Evolutionary conservation across 2,329 filamentous ascomycete species (phyloP), one percentile per base, ranked within the genome.

Genomic region (Fusarium euwallaceae): DNA sequence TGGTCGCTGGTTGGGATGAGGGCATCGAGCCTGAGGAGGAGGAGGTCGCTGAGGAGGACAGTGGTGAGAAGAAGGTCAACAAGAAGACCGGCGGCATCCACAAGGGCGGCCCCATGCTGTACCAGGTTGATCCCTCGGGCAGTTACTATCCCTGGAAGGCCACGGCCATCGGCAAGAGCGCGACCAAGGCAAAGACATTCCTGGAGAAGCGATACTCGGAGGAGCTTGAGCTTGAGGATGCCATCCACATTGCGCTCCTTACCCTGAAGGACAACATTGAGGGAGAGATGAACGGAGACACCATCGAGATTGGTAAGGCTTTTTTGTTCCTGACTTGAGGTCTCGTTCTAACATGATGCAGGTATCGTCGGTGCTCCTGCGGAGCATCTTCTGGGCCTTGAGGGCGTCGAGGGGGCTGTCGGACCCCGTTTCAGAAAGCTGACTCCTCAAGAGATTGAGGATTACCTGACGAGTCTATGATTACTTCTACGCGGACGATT

Each of bases 111-210:
- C 97, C 97, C 58, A 98, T 97, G 89, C 87, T 99, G 82, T 99
- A 99, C 87, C 96, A 99, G 87, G 97, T 99, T 78, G 97, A 99
- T 83, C 97, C 97, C n/a, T 98, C 95, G 76, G 97, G 97, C 78
- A 97, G 94, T 84, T 99, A 99, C 84, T 99, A 98, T 84, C 97
- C 97, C 5, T 99, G 97, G 97, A 99, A 99, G 89, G 97, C 97
- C 48, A 99, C 97, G 59, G 97, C 97, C 62, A 99, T 99, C 81
- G 97, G 97, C 81, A 99, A 99, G 91, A 97, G 95, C 82, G 97
- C 97, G 63, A 98, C 97, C 45, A 97, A 95, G 80, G 97, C 97
- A 66, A 99, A 99, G 91, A 99, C 97, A 0, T 99, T 99, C 87
- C 86, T 99, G 83, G 97, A 99, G 90, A 99, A 99, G 92, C 90